Percentiles rank a stretch among this genome's conserved stretches.
Conservation (phyloP, 768 basidiomycete genomes). For the Lactarius sp. region DNA sequence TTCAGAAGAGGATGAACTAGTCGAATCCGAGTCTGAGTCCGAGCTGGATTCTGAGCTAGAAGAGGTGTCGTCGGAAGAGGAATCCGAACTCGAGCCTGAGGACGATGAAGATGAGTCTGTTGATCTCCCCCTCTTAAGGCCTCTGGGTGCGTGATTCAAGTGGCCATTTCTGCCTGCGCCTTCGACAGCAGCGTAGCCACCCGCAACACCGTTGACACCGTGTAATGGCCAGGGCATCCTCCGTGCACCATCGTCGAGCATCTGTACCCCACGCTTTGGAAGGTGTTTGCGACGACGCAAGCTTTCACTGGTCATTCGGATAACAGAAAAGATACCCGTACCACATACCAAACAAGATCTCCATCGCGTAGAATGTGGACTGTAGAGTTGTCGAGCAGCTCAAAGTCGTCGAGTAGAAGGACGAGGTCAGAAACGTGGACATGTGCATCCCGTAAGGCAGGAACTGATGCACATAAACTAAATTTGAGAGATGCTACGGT, state of each 20-base stretch:
- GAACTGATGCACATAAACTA: slow-evolving; percentile 15
- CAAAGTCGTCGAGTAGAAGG: slow-evolving; percentile 25
- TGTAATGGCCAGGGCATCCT: slow-evolving; percentile 10
- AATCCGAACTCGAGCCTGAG: slow-evolving; percentile 5
- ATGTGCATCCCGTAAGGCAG: slow-evolving; percentile 16
- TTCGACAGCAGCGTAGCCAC: background rate
- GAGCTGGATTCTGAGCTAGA: slow-evolving; percentile 27
- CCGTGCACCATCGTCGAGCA: background rate
- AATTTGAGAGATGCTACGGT: slow-evolving; percentile 13
- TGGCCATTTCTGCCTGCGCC: background rate
- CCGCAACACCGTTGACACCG: background rate
- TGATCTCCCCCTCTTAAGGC: background rate
- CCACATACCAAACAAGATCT: slow-evolving; percentile 21
- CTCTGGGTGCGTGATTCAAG: background rate
- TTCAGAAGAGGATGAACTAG: slow-evolving; percentile 27
- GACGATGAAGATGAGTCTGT: slow-evolving; percentile 6
- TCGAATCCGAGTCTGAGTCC: slow-evolving; percentile 26
- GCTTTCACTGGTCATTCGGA: background rate
- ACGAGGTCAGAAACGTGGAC: slow-evolving; percentile 11
- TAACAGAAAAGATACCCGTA: background rate
- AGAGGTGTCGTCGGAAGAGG: slow-evolving; percentile 26
- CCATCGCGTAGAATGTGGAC: slow-evolving; percentile 23
- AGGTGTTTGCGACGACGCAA: slow-evolving; percentile 14
- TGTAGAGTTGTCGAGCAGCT: slow-evolving; percentile 18
- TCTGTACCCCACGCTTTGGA: slow-evolving; percentile 14